A percentile compares a stretch with the other conserved stretches of the same genome.
phyloP scores from a whole-genome alignment of 306 rosid genomes.

The Delonix regia region DNA sequence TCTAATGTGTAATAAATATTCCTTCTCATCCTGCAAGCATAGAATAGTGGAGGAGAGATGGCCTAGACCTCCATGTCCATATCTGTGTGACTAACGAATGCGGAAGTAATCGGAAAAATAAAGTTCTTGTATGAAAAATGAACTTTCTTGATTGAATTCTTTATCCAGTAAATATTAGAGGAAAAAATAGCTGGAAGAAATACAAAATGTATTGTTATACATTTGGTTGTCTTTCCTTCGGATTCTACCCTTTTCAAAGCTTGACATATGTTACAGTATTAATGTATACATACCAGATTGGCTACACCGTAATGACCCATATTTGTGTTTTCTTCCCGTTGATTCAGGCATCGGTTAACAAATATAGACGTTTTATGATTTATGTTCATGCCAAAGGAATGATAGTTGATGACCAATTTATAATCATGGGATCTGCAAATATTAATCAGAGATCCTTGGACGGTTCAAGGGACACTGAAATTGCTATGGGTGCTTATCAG shows the following conservation, averaged over 20 bases:
- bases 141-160: neutral
- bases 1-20: no score
- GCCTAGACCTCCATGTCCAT: no score
- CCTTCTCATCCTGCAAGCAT: no score
- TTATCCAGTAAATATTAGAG: neutral
- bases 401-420: conserved; percentile 69
- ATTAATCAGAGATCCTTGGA: conserved; percentile 82
- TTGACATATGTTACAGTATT: neutral
- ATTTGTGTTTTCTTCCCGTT: neutral
- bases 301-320: neutral
- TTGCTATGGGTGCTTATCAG: conserved; percentile 82
- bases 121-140: no score
- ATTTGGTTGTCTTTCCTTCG: neutral
- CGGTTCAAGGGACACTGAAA: conserved; percentile 83
- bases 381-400: conserved; percentile 83
- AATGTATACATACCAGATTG: neutral
- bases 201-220: neutral
- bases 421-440: conserved; percentile 77
- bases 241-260: neutral
- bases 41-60: no score
- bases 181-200: neutral
- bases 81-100: no score
- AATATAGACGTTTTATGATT: conserved; percentile 67
- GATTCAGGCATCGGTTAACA: conserved; percentile 51
- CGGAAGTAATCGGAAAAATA: no score